Conservation (phyloP, 2,329 filamentous ascomycete species). For the Acrocalymma vagum region DNA sequence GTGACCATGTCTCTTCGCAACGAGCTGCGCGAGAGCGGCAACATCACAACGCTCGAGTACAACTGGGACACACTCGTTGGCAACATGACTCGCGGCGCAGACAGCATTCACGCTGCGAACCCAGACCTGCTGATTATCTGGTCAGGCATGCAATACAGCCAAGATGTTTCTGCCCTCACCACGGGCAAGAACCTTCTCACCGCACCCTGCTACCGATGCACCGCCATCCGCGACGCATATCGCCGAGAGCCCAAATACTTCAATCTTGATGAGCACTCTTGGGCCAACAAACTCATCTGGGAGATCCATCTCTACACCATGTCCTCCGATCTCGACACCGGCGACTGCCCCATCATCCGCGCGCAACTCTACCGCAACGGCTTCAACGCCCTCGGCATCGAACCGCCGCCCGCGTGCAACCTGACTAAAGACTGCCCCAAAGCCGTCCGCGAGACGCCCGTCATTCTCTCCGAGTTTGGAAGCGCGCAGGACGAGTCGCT, state of each 20-base stretch:
- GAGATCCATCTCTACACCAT: constrained; percentile 66
- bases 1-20: constrained; percentile 67
- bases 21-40: constrained; percentile 57
- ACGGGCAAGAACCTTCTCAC: constrained; percentile 48
- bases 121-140: constrained; percentile 63
- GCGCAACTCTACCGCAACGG: constrained; percentile 60
- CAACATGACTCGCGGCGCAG: constrained; percentile 58
- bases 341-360: constrained; percentile 57
- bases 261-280: constrained; percentile 55
- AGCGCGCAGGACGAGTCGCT: constrained; percentile 48
- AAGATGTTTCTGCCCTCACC: constrained; percentile 57
- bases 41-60: constrained; percentile 35
- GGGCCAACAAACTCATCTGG: constrained; percentile 66
- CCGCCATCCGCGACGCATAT: constrained; percentile 51
- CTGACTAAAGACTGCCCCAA: constrained; percentile 43
- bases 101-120: constrained; percentile 61
- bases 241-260: constrained; percentile 57
- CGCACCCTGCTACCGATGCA: constrained; percentile 51
- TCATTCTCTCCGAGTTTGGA: constrained; percentile 49
- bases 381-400: constrained; percentile 56
- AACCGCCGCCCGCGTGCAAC: constrained; percentile 45
- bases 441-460: constrained; percentile 44
- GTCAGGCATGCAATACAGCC: constrained; percentile 63
- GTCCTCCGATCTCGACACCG: constrained; percentile 51
- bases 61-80: constrained; percentile 43